Evolutionary conservation across 371 early-diverging fungal species (phyloP), one percentile per base, ranked within the genome.

Genomic region (Homolaphlyctis polyrhiza): DNA sequence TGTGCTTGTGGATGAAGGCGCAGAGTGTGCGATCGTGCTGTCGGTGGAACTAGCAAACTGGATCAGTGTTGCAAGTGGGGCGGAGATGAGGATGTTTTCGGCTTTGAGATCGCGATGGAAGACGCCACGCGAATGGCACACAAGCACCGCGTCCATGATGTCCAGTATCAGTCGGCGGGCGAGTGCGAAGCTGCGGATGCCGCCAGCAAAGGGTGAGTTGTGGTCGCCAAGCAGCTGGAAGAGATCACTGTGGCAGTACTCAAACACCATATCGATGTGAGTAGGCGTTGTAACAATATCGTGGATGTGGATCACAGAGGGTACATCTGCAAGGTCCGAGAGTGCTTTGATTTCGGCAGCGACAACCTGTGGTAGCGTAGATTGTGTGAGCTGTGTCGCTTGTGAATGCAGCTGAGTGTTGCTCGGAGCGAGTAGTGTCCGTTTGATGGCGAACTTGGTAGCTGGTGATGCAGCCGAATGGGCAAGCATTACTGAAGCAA

Each of bases 51-150:
- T 39, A 39, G 43, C 21, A 21, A 21, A 13, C 21, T 39, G 13
- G 43, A 21, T 13, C 49, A 8, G 29, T 80, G 67, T 58, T 73
- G 68, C 23, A 63, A 60, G 30, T 75, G 48, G n/a, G n/a, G n/a
- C n/a, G n/a, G n/a, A n/a, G n/a, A 93, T 74, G 57, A 94, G 79
- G 66, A 94, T 87, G 78, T 95, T 95, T 73, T 95, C 96, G 14
- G 95, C 94, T 63, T 78, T 95, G 58, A 95, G 70, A 70, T 95
- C 96, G 57, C 95, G 88, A 75, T 95, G 96, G 63, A 87, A 88
- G 32, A 93, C 78, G 49, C 89, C 87, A 55, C 81, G 82, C 18
- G 80, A 70, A 69, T 95, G 95, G 65, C 90, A 88, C 77, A 89
- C 85, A 13, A 82, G 72, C 0, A 95, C 90, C 0, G 93, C 92